A percentile compares a stretch with the other conserved stretches of the same genome.
These are phyloP conservation scores for Tolypocladium sp. DNA, from an alignment of 2,329 filamentous ascomycete genomes.

Conservation along the genomic window DNA sequence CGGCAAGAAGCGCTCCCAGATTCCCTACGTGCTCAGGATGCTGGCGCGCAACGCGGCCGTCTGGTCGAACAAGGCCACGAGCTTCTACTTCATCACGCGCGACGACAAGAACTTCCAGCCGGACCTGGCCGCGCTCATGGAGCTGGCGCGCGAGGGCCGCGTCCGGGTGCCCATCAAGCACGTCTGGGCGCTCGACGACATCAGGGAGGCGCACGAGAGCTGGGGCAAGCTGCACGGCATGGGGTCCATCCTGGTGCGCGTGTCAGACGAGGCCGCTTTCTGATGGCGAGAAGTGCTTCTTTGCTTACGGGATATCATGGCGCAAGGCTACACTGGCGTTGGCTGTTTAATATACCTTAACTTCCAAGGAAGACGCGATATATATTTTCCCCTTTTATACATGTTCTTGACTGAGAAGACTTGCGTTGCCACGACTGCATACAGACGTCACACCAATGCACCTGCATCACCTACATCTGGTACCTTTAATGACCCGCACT, in stretches of 20 bases:
- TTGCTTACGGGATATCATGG: too few relatives aligned
- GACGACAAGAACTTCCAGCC: slow-evolving; percentile 21
- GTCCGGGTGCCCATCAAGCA: slow-evolving; percentile 27
- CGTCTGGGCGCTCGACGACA: slow-evolving; percentile 30
- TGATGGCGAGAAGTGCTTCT: too few relatives aligned
- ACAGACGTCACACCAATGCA: too few relatives aligned
- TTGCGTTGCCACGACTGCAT: too few relatives aligned
- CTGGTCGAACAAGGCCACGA: slow-evolving; percentile 19
- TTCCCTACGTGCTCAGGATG: slow-evolving; percentile 23
- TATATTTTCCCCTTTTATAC: too few relatives aligned
- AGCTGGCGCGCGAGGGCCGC: slow-evolving; percentile 18
- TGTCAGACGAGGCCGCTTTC: too few relatives aligned
- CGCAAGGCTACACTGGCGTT: too few relatives aligned
- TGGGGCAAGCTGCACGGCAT: slow-evolving; percentile 25
- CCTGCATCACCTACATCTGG: too few relatives aligned
- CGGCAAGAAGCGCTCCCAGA: slow-evolving; percentile 21
- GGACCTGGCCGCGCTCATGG: slow-evolving; percentile 19
- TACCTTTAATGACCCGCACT: too few relatives aligned
- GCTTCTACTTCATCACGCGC: slow-evolving; percentile 25
- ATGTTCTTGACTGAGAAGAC: too few relatives aligned
- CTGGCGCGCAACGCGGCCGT: slow-evolving; percentile 17
- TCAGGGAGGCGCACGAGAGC: slow-evolving; percentile 24
- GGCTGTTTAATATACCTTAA: too few relatives aligned
- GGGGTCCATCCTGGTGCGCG: slow-evolving; percentile 24
- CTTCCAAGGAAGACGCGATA: too few relatives aligned